Evolutionary conservation across 208 protist genomes (phyloP), one percentile per base, ranked within the genome.

Genomic region (Porcisia hertigi): DNA sequence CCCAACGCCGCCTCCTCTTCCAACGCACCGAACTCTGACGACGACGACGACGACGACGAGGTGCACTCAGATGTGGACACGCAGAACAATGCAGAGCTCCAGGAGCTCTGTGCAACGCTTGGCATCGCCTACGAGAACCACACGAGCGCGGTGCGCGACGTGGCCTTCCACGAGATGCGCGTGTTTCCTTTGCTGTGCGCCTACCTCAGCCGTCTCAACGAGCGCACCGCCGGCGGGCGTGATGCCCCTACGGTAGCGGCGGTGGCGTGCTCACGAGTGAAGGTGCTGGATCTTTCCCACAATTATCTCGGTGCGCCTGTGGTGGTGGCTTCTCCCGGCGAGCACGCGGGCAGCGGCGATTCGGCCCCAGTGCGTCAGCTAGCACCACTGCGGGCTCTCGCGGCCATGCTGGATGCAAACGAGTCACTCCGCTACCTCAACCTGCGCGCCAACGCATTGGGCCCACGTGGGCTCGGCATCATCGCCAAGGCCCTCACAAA

Each of bases 401-500:
- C 89, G 2, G 79, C 81, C 20, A 80, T 90, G 75, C 84, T 97
- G 62, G 91, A 94, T 69, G 86, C 80, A 4, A 97, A 95, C 73
- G 85, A 95, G 57, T 88, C 85, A 1, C 80, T 97, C n/a, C 82
- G 86, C 63, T 82, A 93, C n/a, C 70, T 97, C 11, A 90, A 96
- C 60, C 84, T 97, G 45, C 89, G 88, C 67, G 73, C 76, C 71
- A 97, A 97, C 82, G 69, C 69, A 0, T 76, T 97, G 9, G 89
- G 94, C 6, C 75, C 88, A 1, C 88, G 91, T 75, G 94, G 94
- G 1, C 81, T 95, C 73, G 94, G 92, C 55, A 88, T 97, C 75
- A 36, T 97, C 57, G 81, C 86, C 23, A 97, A 97, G 83, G 92
- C 92, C 3, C 83, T 97, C 14, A 93, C 91, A 1, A 90, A 93